phyloP scores from a whole-genome alignment of 441 rosid species.

The Euphorbia schlechtendalii region DNA sequence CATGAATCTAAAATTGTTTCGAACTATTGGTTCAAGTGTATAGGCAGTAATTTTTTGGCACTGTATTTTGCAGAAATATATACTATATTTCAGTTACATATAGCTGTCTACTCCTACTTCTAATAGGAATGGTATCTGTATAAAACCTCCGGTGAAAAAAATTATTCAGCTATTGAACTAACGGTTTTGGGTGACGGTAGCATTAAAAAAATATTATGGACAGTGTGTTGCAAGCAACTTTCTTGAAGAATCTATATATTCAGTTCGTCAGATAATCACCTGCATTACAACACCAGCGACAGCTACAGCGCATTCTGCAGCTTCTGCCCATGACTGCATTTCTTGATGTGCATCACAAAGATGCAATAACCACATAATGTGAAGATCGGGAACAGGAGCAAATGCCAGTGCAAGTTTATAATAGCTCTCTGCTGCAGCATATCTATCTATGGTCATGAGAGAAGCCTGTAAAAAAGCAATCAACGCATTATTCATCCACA shows the following conservation, averaged over 20 bases:
- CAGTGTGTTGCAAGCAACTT: conserved; percentile 4
- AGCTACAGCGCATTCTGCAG: conserved; percentile 99
- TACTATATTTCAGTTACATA: background rate
- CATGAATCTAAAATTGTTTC: background rate
- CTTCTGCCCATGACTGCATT: conserved; percentile 99
- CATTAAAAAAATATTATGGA: background rate
- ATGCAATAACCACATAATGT: conserved; percentile 99
- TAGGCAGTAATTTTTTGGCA: background rate
- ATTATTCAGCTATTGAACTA: background rate
- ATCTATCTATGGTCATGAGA: conserved; percentile 80
- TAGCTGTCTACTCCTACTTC: background rate
- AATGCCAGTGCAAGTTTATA: conserved; percentile 98
- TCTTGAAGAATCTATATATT: background rate
- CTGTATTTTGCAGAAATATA: background rate
- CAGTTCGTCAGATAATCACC: conserved; percentile 35
- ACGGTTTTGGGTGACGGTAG: background rate
- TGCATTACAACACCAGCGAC: conserved; percentile 99
- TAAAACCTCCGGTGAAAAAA: background rate
- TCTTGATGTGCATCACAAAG: conserved; percentile 99
- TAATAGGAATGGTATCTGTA: background rate
- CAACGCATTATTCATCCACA: background rate
- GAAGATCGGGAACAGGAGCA: conserved; percentile 99
- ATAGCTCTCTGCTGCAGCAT: conserved; percentile 97
- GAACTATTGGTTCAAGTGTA: background rate
- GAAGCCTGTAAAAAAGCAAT: conserved; percentile 50